phyloP scores from a whole-genome alignment of 352 stramenopile genomes.

The Pythium aquatile region DNA sequence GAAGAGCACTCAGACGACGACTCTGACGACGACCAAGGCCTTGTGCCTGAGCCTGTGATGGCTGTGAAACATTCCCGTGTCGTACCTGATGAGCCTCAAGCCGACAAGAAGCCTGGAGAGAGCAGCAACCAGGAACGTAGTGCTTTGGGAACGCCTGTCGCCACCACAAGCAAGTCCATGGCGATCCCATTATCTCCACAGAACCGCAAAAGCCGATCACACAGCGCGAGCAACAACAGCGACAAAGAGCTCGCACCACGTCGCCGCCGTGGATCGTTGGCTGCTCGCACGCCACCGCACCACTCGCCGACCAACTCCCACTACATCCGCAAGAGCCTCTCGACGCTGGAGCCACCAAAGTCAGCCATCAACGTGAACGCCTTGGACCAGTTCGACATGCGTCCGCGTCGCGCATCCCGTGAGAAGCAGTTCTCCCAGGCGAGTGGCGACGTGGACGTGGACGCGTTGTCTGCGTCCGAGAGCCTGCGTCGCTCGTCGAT shows the following conservation, averaged over 20 bases:
- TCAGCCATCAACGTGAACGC: conserved; percentile 35
- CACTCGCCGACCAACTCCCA: conserved; percentile 9
- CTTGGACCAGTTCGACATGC: conserved; percentile 15
- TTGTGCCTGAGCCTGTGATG: conserved; percentile 6
- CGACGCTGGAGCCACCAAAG: conserved; percentile 32
- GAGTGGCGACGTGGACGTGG: background rate
- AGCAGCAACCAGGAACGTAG: background rate
- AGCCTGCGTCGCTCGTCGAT: background rate
- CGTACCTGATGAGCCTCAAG: background rate
- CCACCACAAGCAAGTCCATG: background rate
- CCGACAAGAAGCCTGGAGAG: background rate
- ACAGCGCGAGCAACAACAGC: conserved; percentile 9
- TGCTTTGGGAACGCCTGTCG: background rate
- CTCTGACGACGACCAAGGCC: background rate
- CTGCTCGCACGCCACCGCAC: conserved; percentile 10
- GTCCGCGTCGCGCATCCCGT: conserved; percentile 11
- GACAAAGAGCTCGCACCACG: conserved; percentile 2
- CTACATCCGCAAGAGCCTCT: conserved; percentile 21
- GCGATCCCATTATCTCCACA: background rate
- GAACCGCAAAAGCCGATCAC: background rate
- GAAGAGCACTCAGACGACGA: background rate
- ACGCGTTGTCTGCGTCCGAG: background rate
- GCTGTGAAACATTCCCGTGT: conserved; percentile 3
- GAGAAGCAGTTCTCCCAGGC: conserved; percentile 14
- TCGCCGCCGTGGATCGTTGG: conserved; percentile 15